phyloP scores from a whole-genome alignment of 2,329 filamentous ascomycete species.

The Diaporthe humulicola region DNA sequence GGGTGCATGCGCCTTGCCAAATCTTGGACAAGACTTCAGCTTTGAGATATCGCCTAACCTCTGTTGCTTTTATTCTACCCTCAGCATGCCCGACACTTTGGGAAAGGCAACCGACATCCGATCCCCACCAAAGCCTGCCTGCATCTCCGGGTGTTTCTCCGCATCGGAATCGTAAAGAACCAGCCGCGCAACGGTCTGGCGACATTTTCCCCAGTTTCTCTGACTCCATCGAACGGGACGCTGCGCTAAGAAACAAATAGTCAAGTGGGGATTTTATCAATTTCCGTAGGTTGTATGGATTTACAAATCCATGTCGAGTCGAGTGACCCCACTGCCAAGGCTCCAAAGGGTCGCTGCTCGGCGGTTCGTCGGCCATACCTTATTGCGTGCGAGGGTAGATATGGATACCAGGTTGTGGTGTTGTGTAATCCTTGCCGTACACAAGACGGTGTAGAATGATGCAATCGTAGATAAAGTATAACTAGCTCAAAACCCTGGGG shows the following conservation, averaged over 20 bases:
- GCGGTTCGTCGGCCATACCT: constrained; percentile 4
- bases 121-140: background rate
- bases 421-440: too few relatives aligned
- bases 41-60: background rate
- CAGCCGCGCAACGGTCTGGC: background rate
- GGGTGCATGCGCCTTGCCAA: background rate
- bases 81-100: background rate
- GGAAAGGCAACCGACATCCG: background rate
- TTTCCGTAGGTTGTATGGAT: background rate
- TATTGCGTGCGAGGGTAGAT: background rate
- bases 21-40: background rate
- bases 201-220: background rate
- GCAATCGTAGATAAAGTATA: background rate
- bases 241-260: background rate
- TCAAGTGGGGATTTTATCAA: background rate
- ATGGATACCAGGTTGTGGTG: background rate
- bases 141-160: background rate
- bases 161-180: background rate
- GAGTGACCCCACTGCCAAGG: constrained; percentile 11
- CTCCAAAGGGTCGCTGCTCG: background rate
- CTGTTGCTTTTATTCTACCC: background rate
- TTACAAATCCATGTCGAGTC: constrained; percentile 3
- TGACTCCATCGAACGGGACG: background rate
- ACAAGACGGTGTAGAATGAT: background rate
- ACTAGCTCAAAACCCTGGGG: background rate